Conservation (phyloP, 2,329 filamentous ascomycete genomes). For the Neonectria ditissima region DNA sequence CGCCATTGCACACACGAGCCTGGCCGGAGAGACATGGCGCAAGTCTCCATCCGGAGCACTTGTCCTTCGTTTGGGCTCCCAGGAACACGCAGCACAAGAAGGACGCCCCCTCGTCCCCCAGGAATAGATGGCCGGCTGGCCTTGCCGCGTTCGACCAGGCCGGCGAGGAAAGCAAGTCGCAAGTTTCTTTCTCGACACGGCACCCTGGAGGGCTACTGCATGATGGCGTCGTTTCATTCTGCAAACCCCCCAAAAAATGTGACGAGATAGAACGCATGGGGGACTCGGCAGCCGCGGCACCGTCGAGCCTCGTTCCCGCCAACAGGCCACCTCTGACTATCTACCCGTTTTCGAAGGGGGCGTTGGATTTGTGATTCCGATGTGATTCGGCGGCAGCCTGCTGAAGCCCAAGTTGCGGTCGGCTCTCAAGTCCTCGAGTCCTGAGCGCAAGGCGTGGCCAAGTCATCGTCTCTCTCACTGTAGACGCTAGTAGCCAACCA, state of each 20-base stretch:
- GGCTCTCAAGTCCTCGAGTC: constrained; percentile 2
- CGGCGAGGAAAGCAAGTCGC: not conserved
- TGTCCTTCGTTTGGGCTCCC: constrained; percentile 8
- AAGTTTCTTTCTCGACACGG: not conserved
- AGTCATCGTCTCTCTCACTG: not conserved
- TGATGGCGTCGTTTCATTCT: constrained; percentile 5
- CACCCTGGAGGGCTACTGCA: not conserved
- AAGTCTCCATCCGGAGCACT: not conserved
- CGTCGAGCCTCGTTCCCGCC: not conserved
- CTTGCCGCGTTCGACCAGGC: constrained; percentile 4
- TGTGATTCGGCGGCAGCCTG: constrained; percentile 2
- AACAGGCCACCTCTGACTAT: constrained; percentile 8
- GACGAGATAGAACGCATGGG: constrained; percentile 9
- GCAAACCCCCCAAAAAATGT: not conserved
- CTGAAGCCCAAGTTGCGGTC: constrained; percentile 9
- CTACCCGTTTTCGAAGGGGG: constrained; percentile 12
- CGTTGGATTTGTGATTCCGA: not conserved
- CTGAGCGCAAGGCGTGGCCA: not conserved
- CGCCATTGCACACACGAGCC: not conserved
- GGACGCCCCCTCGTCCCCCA: no score
- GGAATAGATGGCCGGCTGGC: constrained; percentile 17
- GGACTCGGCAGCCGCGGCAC: constrained; percentile 27
- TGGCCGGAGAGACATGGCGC: not conserved
- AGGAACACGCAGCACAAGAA: not conserved
- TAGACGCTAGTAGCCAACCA: not conserved